Evolutionary conservation across 306 rosid genomes (phyloP).

Genomic region (Phaseolus lunatus): DNA sequence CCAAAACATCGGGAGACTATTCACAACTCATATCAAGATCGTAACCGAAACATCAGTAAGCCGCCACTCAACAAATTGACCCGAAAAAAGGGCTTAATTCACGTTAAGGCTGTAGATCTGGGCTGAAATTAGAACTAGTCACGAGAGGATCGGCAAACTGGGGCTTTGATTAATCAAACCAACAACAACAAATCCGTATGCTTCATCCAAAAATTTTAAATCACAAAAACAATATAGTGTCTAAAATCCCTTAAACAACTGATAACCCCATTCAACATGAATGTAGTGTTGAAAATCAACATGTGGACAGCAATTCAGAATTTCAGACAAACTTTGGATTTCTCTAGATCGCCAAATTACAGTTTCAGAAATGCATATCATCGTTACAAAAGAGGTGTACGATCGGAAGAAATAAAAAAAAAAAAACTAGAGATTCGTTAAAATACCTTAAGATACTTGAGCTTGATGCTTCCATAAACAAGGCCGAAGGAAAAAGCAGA

Average conservation of each 20-base stretch:
- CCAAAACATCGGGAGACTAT: neutral
- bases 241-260: neutral
- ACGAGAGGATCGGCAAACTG: neutral
- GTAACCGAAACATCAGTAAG: neutral
- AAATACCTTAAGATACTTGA: slow-evolving; percentile 77
- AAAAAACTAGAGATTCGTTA: neutral
- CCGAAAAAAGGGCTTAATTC: neutral
- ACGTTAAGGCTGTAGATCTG: slow-evolving; percentile 29
- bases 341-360: slow-evolving; percentile 13
- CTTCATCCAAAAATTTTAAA: neutral
- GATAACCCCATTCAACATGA: slow-evolving; percentile 10
- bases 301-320: slow-evolving; percentile 19
- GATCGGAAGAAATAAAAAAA: neutral
- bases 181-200: neutral
- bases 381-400: too few relatives aligned
- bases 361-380: neutral
- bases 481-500: slow-evolving; percentile 86
- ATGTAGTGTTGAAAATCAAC: neutral
- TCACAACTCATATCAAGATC: neutral
- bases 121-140: neutral
- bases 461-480: slow-evolving; percentile 87
- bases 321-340: slow-evolving; percentile 6
- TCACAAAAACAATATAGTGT: neutral
- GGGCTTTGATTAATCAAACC: slow-evolving; percentile 14
- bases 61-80: neutral